Conservation (phyloP, 2,329 filamentous ascomycete species). For the Aspergillus viridinutans region DNA sequence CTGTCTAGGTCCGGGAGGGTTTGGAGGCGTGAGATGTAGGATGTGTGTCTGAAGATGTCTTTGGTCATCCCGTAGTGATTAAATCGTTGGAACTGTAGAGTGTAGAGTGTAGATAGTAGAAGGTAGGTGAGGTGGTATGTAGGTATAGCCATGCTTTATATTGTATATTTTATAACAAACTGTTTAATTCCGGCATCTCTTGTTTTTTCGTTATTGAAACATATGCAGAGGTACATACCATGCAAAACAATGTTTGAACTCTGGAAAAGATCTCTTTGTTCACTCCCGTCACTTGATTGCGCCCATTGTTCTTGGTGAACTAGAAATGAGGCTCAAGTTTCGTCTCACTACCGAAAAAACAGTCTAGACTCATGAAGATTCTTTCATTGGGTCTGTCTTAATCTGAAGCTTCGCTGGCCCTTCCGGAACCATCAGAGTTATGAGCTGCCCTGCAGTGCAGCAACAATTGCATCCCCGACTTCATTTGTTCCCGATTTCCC, state of each 20-base stretch:
- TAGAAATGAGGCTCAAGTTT: background rate
- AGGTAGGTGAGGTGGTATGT: background rate
- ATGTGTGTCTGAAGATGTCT: background rate
- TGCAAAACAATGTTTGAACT: background rate
- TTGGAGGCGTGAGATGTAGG: constrained; percentile 15
- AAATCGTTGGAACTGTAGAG: background rate
- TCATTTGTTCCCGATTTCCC: constrained; percentile 66
- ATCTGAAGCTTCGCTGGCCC: too few relatives aligned
- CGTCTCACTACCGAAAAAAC: too few relatives aligned
- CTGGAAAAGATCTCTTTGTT: background rate
- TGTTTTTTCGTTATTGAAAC: background rate
- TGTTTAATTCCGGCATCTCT: background rate
- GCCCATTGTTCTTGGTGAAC: background rate
- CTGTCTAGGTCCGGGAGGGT: constrained; percentile 18
- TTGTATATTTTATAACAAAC: too few relatives aligned
- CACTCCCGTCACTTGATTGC: background rate
- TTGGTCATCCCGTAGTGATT: constrained; percentile 1
- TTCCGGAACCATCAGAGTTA: too few relatives aligned
- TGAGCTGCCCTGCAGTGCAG: constrained; percentile 51
- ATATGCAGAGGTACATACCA: background rate
- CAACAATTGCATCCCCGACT: constrained; percentile 71
- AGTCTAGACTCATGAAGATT: too few relatives aligned
- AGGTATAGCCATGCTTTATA: too few relatives aligned
- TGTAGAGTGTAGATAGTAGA: background rate
- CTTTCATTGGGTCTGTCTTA: background rate